phyloP scores from a whole-genome alignment of 2,329 filamentous ascomycete genomes.

The Trichophaea hybrida region DNA sequence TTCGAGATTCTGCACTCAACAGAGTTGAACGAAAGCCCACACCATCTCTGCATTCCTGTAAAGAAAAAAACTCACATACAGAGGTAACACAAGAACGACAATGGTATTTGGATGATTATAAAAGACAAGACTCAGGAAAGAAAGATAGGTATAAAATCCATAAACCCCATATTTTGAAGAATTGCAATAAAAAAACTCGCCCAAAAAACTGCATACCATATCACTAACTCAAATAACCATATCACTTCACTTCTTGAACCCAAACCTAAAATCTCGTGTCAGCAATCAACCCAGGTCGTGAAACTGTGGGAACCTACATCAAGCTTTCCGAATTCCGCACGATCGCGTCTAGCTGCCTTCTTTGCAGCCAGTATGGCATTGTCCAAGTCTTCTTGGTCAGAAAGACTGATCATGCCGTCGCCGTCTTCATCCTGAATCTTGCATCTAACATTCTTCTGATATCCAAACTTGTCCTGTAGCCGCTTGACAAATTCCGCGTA shows the following conservation, averaged over 20 bases:
- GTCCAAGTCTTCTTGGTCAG: slow-evolving; percentile 88
- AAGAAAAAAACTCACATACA: too few species aligned
- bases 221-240: background rate
- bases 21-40: too few species aligned
- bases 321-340: slow-evolving; percentile 77
- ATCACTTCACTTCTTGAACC: slow-evolving; percentile 15
- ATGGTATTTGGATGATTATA: background rate
- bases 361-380: slow-evolving; percentile 63
- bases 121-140: background rate
- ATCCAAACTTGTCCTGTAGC: slow-evolving; percentile 73
- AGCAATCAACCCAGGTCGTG: background rate
- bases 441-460: slow-evolving; percentile 68
- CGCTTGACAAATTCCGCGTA: slow-evolving; percentile 65
- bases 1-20: too few species aligned
- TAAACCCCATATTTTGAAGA: background rate
- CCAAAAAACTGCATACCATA: slow-evolving; percentile 6
- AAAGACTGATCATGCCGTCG: slow-evolving; percentile 85
- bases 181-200: slow-evolving; percentile 3
- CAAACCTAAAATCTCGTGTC: slow-evolving; percentile 16
- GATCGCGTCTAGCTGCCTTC: slow-evolving; percentile 54
- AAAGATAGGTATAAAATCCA: background rate
- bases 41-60: too few species aligned
- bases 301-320: slow-evolving; percentile 45
- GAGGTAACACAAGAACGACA: too few species aligned
- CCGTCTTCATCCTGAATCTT: slow-evolving; percentile 74